Evolutionary conservation across 129 eudicot genomes (phyloP).

Genomic region (Tagetes erecta): DNA sequence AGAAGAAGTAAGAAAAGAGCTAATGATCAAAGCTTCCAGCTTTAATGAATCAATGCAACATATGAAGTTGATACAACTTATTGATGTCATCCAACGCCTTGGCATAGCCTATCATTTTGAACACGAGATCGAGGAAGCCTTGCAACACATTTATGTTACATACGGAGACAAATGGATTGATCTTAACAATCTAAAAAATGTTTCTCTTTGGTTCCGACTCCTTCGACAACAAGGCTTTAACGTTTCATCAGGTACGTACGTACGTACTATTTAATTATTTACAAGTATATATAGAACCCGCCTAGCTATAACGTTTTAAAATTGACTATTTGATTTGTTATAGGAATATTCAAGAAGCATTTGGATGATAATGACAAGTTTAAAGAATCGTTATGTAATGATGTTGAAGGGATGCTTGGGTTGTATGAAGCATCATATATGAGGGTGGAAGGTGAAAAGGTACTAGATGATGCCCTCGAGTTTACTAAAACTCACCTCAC

Average conservation of each 20-base stretch:
- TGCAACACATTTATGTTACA: too few relatives aligned
- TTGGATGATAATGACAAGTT: conserved; percentile 25
- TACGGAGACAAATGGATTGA: conserved; percentile 1
- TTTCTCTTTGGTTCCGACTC: conserved; percentile 36
- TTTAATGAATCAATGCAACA: too few relatives aligned
- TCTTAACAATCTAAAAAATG: not conserved
- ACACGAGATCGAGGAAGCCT: too few relatives aligned
- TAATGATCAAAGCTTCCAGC: too few relatives aligned
- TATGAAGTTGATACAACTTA: too few relatives aligned
- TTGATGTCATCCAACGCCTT: too few relatives aligned
- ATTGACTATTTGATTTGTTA: too few relatives aligned
- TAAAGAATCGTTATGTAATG: not conserved
- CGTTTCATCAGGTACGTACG: not conserved
- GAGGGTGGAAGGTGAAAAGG: conserved; percentile 32
- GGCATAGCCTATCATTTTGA: too few relatives aligned
- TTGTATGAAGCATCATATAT: conserved; percentile 50
- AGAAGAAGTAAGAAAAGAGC: too few relatives aligned
- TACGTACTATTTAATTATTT: too few relatives aligned
- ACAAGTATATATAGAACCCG: too few relatives aligned
- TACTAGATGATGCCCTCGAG: conserved; percentile 30
- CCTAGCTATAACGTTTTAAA: too few relatives aligned
- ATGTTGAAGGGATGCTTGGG: conserved; percentile 35
- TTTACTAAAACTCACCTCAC: conserved; percentile 22
- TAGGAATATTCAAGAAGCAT: conserved; percentile 31
- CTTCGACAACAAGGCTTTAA: conserved; percentile 40